Conservation (phyloP, 106 monocot genomes). For the Posidonia australis region DNA sequence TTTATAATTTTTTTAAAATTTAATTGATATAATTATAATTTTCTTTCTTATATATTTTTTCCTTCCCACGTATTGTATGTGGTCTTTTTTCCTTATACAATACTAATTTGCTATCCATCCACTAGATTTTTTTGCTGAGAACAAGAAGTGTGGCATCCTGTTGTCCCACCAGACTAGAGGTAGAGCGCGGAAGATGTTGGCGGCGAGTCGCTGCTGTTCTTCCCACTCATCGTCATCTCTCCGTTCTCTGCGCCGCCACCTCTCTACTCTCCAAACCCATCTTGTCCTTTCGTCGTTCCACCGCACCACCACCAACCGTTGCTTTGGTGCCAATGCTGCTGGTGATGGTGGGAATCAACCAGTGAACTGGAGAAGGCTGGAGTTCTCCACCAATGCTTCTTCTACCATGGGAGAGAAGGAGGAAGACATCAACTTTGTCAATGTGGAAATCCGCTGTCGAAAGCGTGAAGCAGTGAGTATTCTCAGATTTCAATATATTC, state of each 20-base stretch:
- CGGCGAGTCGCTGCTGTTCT: too few relatives aligned
- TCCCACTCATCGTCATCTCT: background rate
- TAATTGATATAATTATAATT: too few relatives aligned
- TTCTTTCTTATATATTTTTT: too few relatives aligned
- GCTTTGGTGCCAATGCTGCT: background rate
- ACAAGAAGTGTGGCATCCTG: too few relatives aligned
- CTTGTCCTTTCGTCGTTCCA: background rate
- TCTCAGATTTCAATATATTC: background rate
- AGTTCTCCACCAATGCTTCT: background rate
- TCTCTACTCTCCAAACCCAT: background rate
- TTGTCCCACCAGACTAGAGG: too few relatives aligned
- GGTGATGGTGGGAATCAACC: background rate
- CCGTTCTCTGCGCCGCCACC: background rate
- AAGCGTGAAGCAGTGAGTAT: slow-evolving; percentile 1
- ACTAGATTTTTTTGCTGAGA: too few relatives aligned
- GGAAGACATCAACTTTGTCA: background rate
- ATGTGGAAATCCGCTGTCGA: slow-evolving; percentile 2
- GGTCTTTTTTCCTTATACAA: too few relatives aligned
- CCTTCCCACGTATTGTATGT: too few relatives aligned
- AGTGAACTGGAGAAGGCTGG: background rate
- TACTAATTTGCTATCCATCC: too few relatives aligned
- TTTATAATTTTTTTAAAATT: too few relatives aligned
- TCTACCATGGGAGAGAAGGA: background rate
- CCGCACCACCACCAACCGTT: background rate
- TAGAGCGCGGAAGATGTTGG: too few relatives aligned